Evolutionary conservation across 805 yeast species (phyloP), one percentile per base, ranked within the genome.

Genomic region (Candida arabinofermentans): DNA sequence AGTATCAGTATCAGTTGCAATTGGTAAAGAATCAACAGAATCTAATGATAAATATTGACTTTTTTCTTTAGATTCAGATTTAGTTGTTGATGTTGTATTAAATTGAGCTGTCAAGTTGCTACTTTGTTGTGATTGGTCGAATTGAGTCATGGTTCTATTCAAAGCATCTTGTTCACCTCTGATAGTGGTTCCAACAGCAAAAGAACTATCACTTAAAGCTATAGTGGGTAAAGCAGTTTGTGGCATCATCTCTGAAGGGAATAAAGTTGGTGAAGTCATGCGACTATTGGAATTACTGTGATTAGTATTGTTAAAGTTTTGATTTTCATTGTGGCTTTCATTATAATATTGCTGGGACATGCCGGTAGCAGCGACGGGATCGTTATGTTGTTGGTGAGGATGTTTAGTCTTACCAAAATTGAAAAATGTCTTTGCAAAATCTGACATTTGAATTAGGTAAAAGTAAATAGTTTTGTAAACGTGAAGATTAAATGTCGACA

Each of bases 111-210:
- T 54, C 23, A 52, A 30, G 19, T 54, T 54, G 40, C 53, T 48
- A 41, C 50, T 41, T 26, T 48, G 49, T 36, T 53, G 54, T 2
- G 48, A 29, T 18, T 53, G 58, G 41, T 61, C 64, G 27, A 58
- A 49, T 36, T 71, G 58, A 55, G 56, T 51, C 53, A 68, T 46
- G 51, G 69, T 51, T 53, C 61, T 53, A 41, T 56, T 58, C 16
- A 58, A 44, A 26, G 59, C 61, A 33, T 49, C 55, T 24, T 61
- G 64, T 22, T 63, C 64, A 3, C 68, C 59, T 36, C 65, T 66
- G 8, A 75, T 70, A 1, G 84, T 82, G 5, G 88, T 82, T 2
- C 89, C 90, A 61, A 81, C 75, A 2, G 77, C 90, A 61, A 79
- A 72, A 2, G 83, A 73, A 43, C 72, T 73, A 46, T 76, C 75